Base-by-base conservation (phyloP, 495 filamentous ascomycete species). In the Monascus purpureus region DNA sequence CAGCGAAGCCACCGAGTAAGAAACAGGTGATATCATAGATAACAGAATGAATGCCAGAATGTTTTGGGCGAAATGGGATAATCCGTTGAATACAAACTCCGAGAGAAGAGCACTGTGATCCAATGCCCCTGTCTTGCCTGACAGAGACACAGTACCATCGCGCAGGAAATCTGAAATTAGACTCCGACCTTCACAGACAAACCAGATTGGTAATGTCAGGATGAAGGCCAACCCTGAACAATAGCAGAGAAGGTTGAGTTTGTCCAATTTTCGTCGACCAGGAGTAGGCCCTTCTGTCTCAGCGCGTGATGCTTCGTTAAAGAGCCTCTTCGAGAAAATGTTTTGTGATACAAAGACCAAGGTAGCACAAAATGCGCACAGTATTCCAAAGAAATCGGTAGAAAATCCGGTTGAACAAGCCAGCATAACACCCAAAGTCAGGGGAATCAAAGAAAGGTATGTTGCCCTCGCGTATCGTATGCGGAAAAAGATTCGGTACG, bases 261-360 rank as follows among this genome's bases (percentile, higher is more conserved):
- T 96, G 57, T 99, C 90, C 22, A 95, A 67, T 59, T 94, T 96
- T 27, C 73, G 72, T 31, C 59, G 49, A 37, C 66, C 71, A 13
- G 51, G 55, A 17, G 52, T 52, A 18, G 63, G 51, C 2, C 73
- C 68, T 13, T 92, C 78, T 11, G 74, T 70, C 53, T 94, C 86
- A 2, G 79, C 76, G 13, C 70, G 69, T 6, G 84, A 79, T 15
- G 80, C 86, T 53, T 94, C 86, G 50, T 94, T 96, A 68, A 99
- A 99, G n/a, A 99, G 71, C 34, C 83, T 83, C 53, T 99, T 99
- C 11, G 88, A 95, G 43, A 94, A 94, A 35, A 99, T 99, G 49
- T 99, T 99, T 49, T 99, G 90, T 0, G 85, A 93, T 11, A 99
- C 90, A 50, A 99, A 99, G 39, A 99, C 82, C 20, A 96, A 58